Percentiles rank a stretch among this genome's conserved stretches.
phyloP scores from a whole-genome alignment of 768 basidiomycete genomes.

The Gelatoporia subvermispora region DNA sequence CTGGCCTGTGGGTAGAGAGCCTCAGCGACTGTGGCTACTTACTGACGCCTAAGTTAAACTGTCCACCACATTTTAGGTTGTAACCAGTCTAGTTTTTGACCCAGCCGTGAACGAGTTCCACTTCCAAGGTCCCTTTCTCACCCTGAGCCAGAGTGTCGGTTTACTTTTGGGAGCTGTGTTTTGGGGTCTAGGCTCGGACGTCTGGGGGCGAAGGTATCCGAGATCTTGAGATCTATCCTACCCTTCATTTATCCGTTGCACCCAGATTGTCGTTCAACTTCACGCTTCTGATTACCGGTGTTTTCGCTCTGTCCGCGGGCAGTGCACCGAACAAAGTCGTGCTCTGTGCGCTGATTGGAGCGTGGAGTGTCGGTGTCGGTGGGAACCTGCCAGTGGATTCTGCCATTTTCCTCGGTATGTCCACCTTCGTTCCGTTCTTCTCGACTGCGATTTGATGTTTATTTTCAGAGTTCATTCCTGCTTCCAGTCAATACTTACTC shows the following conservation, averaged over 20 bases:
- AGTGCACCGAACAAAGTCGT: constrained; percentile 48
- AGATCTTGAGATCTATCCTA: not conserved
- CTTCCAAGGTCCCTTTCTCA: constrained; percentile 55
- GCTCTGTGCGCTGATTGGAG: constrained; percentile 45
- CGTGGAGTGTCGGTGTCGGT: constrained; percentile 66
- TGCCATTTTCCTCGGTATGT: constrained; percentile 65
- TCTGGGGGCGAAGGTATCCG: constrained; percentile 63
- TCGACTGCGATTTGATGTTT: not conserved
- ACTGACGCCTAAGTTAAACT: not conserved
- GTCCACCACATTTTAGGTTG: too few relatives aligned
- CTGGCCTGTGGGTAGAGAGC: constrained; percentile 49
- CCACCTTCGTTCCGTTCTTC: not conserved
- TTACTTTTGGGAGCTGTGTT: constrained; percentile 64
- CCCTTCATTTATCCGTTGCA: not conserved
- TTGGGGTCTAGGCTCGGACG: constrained; percentile 64
- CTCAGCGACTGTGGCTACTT: not conserved
- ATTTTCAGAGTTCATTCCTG: constrained; percentile 58
- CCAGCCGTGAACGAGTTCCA: constrained; percentile 64
- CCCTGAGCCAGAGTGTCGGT: constrained; percentile 71
- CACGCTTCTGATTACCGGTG: constrained; percentile 61
- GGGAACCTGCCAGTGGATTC: constrained; percentile 75
- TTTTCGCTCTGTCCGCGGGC: constrained; percentile 64
- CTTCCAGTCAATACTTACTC: constrained; percentile 69
- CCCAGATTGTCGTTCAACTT: constrained; percentile 59
- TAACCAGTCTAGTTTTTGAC: constrained; percentile 62